Base-by-base conservation (phyloP, 2,329 filamentous ascomycete species). In the Massarina eburnea region DNA sequence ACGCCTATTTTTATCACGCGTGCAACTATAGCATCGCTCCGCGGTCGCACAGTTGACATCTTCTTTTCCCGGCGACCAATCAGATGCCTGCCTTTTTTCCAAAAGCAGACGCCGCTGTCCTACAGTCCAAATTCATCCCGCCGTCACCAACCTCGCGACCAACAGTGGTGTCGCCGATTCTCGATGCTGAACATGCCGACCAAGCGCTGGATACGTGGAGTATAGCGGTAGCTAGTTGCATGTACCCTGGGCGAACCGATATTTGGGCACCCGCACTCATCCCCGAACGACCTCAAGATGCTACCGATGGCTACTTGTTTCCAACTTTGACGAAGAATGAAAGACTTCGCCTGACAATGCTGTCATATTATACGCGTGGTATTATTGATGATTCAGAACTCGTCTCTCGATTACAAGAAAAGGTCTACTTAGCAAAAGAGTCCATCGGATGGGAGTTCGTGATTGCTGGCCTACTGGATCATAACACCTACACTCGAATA, bases 391-490 rank as follows among this genome's bases (percentile, higher is more conserved):
- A 77, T 41, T 49, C 49, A 6, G 73, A 75, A 27, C 59, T 77
- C 27, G 57, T 76, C 14, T 64, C 63, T 2, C 65, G 68, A 0
- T 51, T 77, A 3, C 73, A 75, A 20, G 71, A 75, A 20, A 76
- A 76, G 47, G 64, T 73, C 0, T 57, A 64, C 14, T 57, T 77
- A 2, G 72, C 71, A 0, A 61, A 70, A 19, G 68, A 76, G 18
- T 70, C 70, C 1, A 67, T 71, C 4, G 73, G 66, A 7, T 77
- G 75, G 74, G 74, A 77, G 8, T 74, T 69, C 43, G 73, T 67
- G n/a, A 71, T 76, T 15, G 62, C 75, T 5, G 75, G 75, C 2
- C 54, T 77, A 3, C 59, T 77, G 4, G 71, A 73, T 20, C 62
- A 73, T 47, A 68, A 75, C 36, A 65, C 70, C 24, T 77, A 72